These are phyloP conservation scores for Cryomyces minteri DNA, from an alignment of 495 filamentous ascomycete species.

Conservation along the genomic window DNA sequence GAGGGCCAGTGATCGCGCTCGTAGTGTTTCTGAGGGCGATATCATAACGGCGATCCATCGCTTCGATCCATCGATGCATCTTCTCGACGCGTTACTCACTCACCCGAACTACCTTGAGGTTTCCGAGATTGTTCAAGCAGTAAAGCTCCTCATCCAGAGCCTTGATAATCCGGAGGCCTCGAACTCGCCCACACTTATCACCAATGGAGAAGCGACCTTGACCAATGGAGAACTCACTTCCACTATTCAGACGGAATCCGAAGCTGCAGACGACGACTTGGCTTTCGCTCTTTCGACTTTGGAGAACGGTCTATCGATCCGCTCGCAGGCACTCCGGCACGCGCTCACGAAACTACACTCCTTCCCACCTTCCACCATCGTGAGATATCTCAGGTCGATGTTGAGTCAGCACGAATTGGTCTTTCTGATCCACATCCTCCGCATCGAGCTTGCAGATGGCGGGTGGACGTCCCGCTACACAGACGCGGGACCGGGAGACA, in stretches of 20 bases:
- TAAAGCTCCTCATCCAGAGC: constrained; percentile 19
- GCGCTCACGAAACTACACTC: constrained; percentile 43
- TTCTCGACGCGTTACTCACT: constrained; percentile 16
- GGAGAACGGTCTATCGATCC: constrained; percentile 11
- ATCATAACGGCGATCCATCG: constrained; percentile 17
- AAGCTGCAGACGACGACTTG: constrained; percentile 16
- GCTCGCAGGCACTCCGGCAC: constrained; percentile 15
- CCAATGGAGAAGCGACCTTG: constrained; percentile 7
- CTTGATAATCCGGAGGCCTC: constrained; percentile 7
- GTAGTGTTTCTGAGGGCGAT: constrained; percentile 9
- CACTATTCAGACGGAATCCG: constrained; percentile 8
- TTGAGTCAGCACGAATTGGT: constrained; percentile 50
- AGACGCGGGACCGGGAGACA: constrained; percentile 24
- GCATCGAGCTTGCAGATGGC: constrained; percentile 40
- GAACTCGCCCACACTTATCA: constrained; percentile 1
- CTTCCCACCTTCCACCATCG: constrained; percentile 36
- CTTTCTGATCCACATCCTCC: constrained; percentile 54
- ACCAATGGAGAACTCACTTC: constrained; percentile 9
- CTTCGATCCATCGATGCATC: constrained; percentile 16
- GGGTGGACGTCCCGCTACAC: constrained; percentile 54
- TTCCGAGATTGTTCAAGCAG: constrained; percentile 25
- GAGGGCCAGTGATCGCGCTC: background rate
- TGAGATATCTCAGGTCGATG: constrained; percentile 41
- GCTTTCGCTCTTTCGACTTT: constrained; percentile 17
- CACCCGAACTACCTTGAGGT: constrained; percentile 20